A percentile compares a stretch with the other conserved stretches of the same genome.
Evolutionary conservation across 2,329 filamentous ascomycete genomes (phyloP).

Genomic region (Colletotrichum camelliae): DNA sequence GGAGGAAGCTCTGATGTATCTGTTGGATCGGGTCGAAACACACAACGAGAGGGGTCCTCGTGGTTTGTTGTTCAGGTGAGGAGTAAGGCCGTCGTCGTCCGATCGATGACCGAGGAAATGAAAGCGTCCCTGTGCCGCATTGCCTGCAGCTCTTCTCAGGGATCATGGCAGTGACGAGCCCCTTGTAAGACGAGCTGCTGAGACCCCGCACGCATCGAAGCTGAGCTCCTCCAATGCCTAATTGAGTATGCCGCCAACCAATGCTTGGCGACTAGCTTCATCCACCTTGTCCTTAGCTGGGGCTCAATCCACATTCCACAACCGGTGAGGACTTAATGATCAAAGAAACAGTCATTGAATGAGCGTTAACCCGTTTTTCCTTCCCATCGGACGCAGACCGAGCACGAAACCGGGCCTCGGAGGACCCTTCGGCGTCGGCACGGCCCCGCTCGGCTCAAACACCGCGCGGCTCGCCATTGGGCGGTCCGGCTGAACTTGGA

Average conservation of each 20-base stretch:
- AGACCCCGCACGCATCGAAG: constrained; percentile 2
- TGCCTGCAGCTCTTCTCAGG: not conserved
- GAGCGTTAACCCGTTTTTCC: not conserved
- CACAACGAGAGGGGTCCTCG: not conserved
- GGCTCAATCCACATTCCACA: not conserved
- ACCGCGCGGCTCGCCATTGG: not conserved
- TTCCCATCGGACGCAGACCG: not conserved
- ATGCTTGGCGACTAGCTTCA: not conserved
- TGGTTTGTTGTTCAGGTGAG: not conserved
- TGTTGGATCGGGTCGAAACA: not conserved
- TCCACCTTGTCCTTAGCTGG: not conserved
- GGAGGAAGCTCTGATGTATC: not conserved
- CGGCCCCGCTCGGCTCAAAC: not conserved
- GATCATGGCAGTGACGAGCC: not conserved
- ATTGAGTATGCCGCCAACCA: not conserved
- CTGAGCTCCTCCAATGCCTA: not conserved
- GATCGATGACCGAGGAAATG: not conserved
- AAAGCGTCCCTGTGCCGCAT: not conserved
- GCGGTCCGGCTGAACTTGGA: not conserved
- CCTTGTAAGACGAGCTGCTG: not conserved
- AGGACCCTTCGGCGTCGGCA: not conserved
- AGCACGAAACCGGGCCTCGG: not conserved
- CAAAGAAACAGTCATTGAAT: not conserved
- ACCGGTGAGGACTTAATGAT: too few relatives aligned
- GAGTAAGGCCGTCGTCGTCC: not conserved